Evolutionary conservation across 1,284 basidiomycete species (phyloP), one percentile per base, ranked within the genome.

Genomic region (Microbotryum scabiosae): DNA sequence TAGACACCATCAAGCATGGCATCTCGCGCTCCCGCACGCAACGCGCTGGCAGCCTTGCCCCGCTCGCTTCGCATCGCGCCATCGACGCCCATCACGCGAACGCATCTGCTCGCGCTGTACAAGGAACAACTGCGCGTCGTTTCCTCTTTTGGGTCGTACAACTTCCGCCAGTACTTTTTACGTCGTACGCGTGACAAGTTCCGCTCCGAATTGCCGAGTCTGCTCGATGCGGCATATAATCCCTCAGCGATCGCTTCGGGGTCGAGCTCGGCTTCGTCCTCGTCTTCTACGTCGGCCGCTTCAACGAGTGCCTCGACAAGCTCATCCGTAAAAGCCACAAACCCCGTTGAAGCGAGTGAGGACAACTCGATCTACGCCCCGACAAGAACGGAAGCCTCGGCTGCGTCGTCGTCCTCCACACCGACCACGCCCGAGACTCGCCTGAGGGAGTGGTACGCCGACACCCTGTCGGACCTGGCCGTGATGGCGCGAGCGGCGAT

Each of bases 131-230:
- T 90, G 56, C 82, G 85, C 65, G 81, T 86, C 16, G 84, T 88
- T n/a, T 79, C 80, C 60, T 82, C 85, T 14, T 93, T 92, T 78
- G 84, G 85, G 72, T 88, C 88, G 16, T 94, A 94, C 78, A 93
- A 93, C 76, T 94, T 92, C 76, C 81, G 88, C 52, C 79, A 84
- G 60, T 93, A 92, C 76, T 94, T 93, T 72, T 61, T 87, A 26
- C 78, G 80, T 12, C 79, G 84, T 36, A 85, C 89, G 8, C 81
- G 83, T 70, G 80, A 82, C 54, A 81, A 80, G 3, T 93, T 92
- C 77, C 51, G 62, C n/a, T 25, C 49, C n/a, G 64, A 68, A 36
- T 47, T 68, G 5, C 66, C 66, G 16, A 48, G 46, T 5, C 51
- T 68, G 21, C 60, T 68, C 53, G 64, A 63, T 50, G 32, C 51